Evolutionary conservation across 2,329 filamentous ascomycete genomes (phyloP).

Genomic region (Tolypocladium tropicale): DNA sequence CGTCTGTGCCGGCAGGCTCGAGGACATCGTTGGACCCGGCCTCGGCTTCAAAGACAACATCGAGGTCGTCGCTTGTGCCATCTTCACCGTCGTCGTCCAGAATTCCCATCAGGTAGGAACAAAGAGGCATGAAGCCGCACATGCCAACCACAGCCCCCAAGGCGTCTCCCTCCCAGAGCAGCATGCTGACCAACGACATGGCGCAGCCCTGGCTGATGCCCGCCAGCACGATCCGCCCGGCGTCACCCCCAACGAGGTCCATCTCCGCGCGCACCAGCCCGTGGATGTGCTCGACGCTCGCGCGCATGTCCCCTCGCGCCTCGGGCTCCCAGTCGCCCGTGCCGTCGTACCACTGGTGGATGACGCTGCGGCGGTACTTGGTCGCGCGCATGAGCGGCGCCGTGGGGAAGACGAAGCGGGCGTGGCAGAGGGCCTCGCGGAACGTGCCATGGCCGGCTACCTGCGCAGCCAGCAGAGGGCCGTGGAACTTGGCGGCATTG

Average conservation of each 20-base stretch:
- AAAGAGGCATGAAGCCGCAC: constrained; percentile 35
- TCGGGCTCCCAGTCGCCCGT: constrained; percentile 23
- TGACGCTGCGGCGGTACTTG: constrained; percentile 20
- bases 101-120: constrained; percentile 15
- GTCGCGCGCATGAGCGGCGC: constrained; percentile 25
- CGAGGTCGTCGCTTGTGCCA: constrained; percentile 3
- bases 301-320: constrained; percentile 23
- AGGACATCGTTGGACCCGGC: neutral
- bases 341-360: constrained; percentile 26
- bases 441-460: constrained; percentile 13
- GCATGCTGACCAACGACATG: constrained; percentile 26
- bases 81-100: constrained; percentile 2
- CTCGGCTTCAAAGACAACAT: constrained; percentile 9
- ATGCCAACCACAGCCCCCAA: constrained; percentile 31
- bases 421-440: constrained; percentile 25
- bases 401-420: constrained; percentile 40
- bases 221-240: constrained; percentile 31
- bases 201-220: constrained; percentile 47
- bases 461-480: constrained; percentile 22
- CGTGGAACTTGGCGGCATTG: constrained; percentile 27
- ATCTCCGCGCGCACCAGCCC: constrained; percentile 25
- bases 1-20: neutral
- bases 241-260: constrained; percentile 19
- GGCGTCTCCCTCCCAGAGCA: constrained; percentile 31
- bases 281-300: constrained; percentile 30